Evolutionary conservation across 2,329 filamentous ascomycete genomes (phyloP), one percentile per base, ranked within the genome.

Genomic region (Trichoderma koningii): DNA sequence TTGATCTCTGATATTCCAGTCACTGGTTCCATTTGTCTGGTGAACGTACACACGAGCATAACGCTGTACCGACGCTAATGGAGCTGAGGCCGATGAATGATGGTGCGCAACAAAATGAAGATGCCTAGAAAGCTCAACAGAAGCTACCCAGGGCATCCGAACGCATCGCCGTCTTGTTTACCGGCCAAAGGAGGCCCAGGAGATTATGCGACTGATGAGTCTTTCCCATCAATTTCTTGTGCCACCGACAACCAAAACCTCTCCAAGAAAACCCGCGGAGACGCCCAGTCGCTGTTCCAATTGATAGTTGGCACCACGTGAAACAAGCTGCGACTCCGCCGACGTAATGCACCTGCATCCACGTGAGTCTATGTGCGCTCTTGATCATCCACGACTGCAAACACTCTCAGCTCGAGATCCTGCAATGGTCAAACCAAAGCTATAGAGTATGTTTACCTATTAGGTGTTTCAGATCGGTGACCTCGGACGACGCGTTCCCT

Each of bases 311-410:
- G 42, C 60, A 63, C 60, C 59, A 62, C 59, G 59, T 62, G 59
- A 62, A 48, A 52, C 57, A 52, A 52, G 48, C 38, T 52, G 30
- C 41, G 19, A n/a, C 45, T 53, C 50, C 48, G 48, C 50, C 60
- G 60, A 63, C 60, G 48, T 63, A 63, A 63, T 63, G 50, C 50
- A 63, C 55, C 30, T 23, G 21, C 21, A 23, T 23, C 59, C 60
- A 63, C 60, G 60, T 63, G 60, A 63, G 60, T 51, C 56, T 34
- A 38, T 38, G 34, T 38, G 34, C 34, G 48, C 47, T 42, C 23
- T 50, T 30, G 26, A 51, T 17, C 28, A 17, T n/a, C 50, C n/a
- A 52, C n/a, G 34, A 38, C 3, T 14, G 12, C 12, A n/a, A 52
- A 7, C 28, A n/a, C 12, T 52, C n/a, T 17, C 30, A 7, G 28